phyloP scores from a whole-genome alignment of 2,329 filamentous ascomycete species.

The Moelleriella libera region DNA sequence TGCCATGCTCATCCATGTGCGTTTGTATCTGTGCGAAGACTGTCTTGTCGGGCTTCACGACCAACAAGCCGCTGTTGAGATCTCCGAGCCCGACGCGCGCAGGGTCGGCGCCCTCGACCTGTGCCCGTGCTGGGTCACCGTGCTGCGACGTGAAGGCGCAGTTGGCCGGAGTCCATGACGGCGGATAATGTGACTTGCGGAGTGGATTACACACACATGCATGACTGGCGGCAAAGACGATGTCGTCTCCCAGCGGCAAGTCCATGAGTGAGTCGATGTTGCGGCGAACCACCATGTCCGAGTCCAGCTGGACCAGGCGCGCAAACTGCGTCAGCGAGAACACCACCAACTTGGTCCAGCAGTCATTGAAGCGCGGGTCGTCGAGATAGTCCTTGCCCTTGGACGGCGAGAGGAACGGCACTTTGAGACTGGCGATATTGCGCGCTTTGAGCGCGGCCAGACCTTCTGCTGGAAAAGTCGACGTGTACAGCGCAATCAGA shows the following conservation, averaged over 20 bases:
- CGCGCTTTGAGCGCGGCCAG: slow-evolving; percentile 55
- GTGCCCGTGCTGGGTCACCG: slow-evolving; percentile 27
- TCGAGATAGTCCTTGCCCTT: slow-evolving; percentile 48
- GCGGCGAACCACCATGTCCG: slow-evolving; percentile 68
- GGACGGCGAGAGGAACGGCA: slow-evolving; percentile 59
- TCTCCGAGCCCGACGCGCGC: slow-evolving; percentile 21
- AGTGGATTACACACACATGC: slow-evolving; percentile 81
- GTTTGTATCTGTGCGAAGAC: slow-evolving; percentile 35
- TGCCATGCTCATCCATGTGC: slow-evolving; percentile 32
- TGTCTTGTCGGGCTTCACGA: slow-evolving; percentile 34
- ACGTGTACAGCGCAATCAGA: slow-evolving; percentile 71
- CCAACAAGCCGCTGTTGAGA: slow-evolving; percentile 40
- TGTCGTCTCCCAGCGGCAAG: slow-evolving; percentile 53
- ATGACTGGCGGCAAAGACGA: slow-evolving; percentile 69
- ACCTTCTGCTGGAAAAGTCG: slow-evolving; percentile 55
- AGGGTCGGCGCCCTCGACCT: slow-evolving; percentile 29
- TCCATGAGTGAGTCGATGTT: slow-evolving; percentile 94
- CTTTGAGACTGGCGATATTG: slow-evolving; percentile 52
- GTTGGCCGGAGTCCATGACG: slow-evolving; percentile 46
- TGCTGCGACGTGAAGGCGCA: slow-evolving; percentile 47
- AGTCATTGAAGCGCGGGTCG: slow-evolving; percentile 78
- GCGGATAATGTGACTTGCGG: slow-evolving; percentile 64
- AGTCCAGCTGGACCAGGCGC: slow-evolving; percentile 71
- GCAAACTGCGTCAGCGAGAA: slow-evolving; percentile 67
- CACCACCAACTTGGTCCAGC: slow-evolving; percentile 74